Conservation (phyloP, 768 basidiomycete genomes). For the Boletus edulis region DNA sequence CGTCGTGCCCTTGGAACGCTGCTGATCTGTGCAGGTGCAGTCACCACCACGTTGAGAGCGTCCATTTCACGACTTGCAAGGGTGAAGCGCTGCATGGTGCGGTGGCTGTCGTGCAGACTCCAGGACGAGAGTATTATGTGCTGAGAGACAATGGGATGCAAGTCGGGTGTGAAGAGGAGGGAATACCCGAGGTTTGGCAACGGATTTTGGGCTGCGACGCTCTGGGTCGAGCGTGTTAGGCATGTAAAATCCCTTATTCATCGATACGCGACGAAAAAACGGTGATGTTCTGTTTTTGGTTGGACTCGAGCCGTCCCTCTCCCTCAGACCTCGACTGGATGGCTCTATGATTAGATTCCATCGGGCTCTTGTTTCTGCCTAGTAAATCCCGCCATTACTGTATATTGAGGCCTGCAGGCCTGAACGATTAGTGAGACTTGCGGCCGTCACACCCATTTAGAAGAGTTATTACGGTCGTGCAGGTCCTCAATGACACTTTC, state of each 20-base stretch:
- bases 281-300: not conserved
- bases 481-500: too few species aligned
- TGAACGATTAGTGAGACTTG: too few species aligned
- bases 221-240: slow-evolving; percentile 4
- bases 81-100: slow-evolving; percentile 53
- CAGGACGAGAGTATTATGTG: slow-evolving; percentile 63
- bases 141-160: slow-evolving; percentile 76
- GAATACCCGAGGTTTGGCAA: slow-evolving; percentile 62
- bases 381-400: too few species aligned
- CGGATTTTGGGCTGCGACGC: slow-evolving; percentile 49
- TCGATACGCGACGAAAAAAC: too few species aligned
- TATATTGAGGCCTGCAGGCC: too few species aligned
- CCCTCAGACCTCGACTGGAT: too few species aligned
- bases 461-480: too few species aligned
- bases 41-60: slow-evolving; percentile 74
- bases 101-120: slow-evolving; percentile 70
- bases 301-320: too few species aligned
- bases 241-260: not conserved
- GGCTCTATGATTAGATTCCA: too few species aligned
- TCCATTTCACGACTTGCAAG: slow-evolving; percentile 54
- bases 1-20: not conserved
- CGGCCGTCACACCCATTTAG: too few species aligned
- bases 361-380: too few species aligned
- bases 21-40: slow-evolving; percentile 33
- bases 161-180: slow-evolving; percentile 74